These are phyloP conservation scores for Coemansia sp. DNA, from an alignment of 192 early-diverging fungal species.

Conservation along the genomic window DNA sequence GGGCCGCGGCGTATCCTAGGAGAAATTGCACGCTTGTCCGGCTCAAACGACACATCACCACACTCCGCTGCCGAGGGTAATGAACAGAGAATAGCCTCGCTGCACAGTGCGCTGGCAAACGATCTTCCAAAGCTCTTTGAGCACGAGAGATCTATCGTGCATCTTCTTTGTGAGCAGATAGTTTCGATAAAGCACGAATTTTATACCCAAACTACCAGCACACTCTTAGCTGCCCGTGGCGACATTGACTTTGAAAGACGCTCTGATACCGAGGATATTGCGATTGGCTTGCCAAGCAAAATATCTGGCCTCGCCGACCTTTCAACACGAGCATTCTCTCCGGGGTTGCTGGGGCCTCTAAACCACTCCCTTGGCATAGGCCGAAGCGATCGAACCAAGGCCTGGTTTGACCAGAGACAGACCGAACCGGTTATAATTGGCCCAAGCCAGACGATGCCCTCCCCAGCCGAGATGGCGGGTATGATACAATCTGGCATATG, in stretches of 20 bases:
- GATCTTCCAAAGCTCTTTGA: constrained; percentile 52
- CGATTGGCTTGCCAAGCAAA: background rate
- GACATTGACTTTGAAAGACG: constrained; percentile 3
- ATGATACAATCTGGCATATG: constrained; percentile 35
- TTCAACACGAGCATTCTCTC: background rate
- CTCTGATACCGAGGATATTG: background rate
- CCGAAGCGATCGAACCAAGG: constrained; percentile 2
- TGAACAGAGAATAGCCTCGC: constrained; percentile 13
- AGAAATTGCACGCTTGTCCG: constrained; percentile 29
- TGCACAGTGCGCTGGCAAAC: constrained; percentile 22
- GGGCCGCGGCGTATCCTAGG: constrained; percentile 43
- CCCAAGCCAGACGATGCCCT: constrained; percentile 17
- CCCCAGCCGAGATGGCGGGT: constrained; percentile 24
- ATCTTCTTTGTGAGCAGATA: constrained; percentile 26
- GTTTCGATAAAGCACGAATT: constrained; percentile 37
- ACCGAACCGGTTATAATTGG: constrained; percentile 11
- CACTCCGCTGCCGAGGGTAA: constrained; percentile 14
- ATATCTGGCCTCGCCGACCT: constrained; percentile 2
- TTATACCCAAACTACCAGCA: constrained; percentile 15
- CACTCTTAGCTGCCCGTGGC: constrained; percentile 14
- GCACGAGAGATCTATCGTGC: constrained; percentile 36
- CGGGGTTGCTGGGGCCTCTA: background rate
- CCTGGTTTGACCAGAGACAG: constrained; percentile 7
- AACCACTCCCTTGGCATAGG: background rate
- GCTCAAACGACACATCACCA: constrained; percentile 6